These are phyloP conservation scores for Pseudogymnoascus sp. DNA, from an alignment of 2,329 filamentous ascomycete genomes.

Conservation along the genomic window DNA sequence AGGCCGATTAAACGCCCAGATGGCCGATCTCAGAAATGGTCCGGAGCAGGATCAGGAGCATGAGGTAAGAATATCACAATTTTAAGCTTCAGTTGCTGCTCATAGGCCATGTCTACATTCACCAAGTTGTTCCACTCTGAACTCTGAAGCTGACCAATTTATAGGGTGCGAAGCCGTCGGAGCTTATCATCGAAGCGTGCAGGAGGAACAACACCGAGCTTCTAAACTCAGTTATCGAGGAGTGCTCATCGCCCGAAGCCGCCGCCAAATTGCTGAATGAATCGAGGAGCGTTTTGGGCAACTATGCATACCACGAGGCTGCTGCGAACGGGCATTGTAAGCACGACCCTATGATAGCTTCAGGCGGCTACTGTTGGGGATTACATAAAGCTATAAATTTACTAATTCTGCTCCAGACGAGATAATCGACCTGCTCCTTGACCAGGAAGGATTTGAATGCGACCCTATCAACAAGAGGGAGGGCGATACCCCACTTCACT, in stretches of 20 bases:
- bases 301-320: constrained; percentile 83
- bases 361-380: not conserved
- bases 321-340: constrained; percentile 78
- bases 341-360: constrained; percentile 28
- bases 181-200: constrained; percentile 86
- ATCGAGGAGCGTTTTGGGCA: constrained; percentile 78
- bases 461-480: constrained; percentile 67
- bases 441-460: constrained; percentile 79
- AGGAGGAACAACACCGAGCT: constrained; percentile 88
- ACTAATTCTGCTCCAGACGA: constrained; percentile 48
- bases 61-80: constrained; percentile 18
- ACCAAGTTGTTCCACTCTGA: not conserved
- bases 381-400: not conserved
- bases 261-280: constrained; percentile 76
- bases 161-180: constrained; percentile 76
- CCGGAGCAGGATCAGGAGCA: constrained; percentile 23
- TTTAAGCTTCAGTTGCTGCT: not conserved
- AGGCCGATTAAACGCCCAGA: constrained; percentile 15
- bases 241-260: constrained; percentile 47
- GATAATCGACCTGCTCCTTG: constrained; percentile 72
- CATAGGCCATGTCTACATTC: not conserved
- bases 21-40: constrained; percentile 23
- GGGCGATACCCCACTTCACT: constrained; percentile 72
- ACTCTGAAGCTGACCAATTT: not conserved
- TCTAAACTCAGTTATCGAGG: constrained; percentile 65